Base-by-base conservation (phyloP, 768 basidiomycete genomes). In the Sporobolomyces pararoseus region DNA sequence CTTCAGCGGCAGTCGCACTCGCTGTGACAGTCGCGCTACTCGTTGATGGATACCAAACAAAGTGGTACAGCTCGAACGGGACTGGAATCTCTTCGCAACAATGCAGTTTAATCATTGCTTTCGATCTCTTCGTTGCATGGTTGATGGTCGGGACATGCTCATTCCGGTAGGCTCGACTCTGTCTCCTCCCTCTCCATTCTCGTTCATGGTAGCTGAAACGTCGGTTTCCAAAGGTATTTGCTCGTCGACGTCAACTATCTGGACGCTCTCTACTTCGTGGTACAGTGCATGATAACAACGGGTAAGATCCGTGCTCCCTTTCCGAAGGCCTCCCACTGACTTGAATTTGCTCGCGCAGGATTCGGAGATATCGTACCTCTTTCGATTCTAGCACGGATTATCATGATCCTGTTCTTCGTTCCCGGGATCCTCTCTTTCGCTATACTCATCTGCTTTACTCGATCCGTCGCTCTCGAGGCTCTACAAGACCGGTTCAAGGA, bases 381-480 rank as follows among this genome's bases (percentile, higher is more conserved):
- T 1, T 47, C 70, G 19, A 50, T 35, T 10, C 61, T 47, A 16
- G 32, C 55, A 0, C 50, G 37, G 2, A 31, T 59, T 14, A 44
- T 66, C 29, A 51, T 52, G 10, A 16, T 71, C 55, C 10, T 60
- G 32, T 64, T 31, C 61, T 59, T 59, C 50, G 35, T 58, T 9
- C 4, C 42, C 32, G 70, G 65, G 2, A 67, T 71, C 39, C 16
- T 71, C 19, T 23, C 31, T 0, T 71, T 71, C 50, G 65, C 70
- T 3, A 63, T 71, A n/a, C 50, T 71, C 17, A 51, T 71, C 42
- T 44, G 65, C 14, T 71, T 71, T 51, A 60, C 50, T 1, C 46
- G 65, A 2, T 54, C 61, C 46, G 21, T 60, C 0, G 70, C 65
- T 0, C 65, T 71, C 21, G 70, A 71, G 31, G 70, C 65, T 10